These are phyloP conservation scores for Myxozyma kluyveri DNA, from an alignment of 805 yeast genomes.

Conservation along the genomic window DNA sequence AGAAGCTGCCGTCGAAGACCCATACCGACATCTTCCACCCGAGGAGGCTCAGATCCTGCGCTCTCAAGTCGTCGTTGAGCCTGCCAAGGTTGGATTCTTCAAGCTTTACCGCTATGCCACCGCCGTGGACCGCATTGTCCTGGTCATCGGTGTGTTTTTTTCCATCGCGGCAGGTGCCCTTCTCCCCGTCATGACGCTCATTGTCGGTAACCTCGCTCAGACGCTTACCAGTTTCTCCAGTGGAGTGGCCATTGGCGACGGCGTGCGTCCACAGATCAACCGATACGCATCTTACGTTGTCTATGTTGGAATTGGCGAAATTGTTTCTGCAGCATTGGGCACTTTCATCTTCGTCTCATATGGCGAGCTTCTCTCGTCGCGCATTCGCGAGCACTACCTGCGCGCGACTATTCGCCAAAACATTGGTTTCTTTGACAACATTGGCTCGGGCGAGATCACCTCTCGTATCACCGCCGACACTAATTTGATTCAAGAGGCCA, in stretches of 20 bases:
- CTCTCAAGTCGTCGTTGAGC: conserved; percentile 35
- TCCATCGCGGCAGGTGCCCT: conserved; percentile 32
- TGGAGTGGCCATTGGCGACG: background rate
- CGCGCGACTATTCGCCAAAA: conserved; percentile 2
- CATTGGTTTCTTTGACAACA: conserved; percentile 41
- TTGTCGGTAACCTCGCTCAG: conserved; percentile 42
- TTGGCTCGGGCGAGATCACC: conserved; percentile 45
- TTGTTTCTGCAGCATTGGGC: conserved; percentile 31
- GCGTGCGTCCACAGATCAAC: background rate
- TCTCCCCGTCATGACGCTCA: conserved; percentile 43
- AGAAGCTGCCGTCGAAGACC: too few relatives aligned
- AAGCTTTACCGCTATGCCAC: conserved; percentile 40
- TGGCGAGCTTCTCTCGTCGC: conserved; percentile 38
- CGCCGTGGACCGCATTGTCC: conserved; percentile 13
- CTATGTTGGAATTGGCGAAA: background rate
- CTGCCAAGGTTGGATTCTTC: conserved; percentile 31
- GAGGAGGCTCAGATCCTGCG: conserved; percentile 38
- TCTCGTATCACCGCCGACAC: conserved; percentile 45
- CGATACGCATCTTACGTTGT: background rate
- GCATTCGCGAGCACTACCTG: conserved; percentile 1
- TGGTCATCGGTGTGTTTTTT: conserved; percentile 37
- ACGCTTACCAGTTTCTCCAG: conserved; percentile 5
- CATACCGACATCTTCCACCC: conserved; percentile 32
- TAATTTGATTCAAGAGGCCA: conserved; percentile 42
- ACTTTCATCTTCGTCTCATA: conserved; percentile 39